Conservation (phyloP, 176 grass and related monocot genomes). For the Avena eriantha region DNA sequence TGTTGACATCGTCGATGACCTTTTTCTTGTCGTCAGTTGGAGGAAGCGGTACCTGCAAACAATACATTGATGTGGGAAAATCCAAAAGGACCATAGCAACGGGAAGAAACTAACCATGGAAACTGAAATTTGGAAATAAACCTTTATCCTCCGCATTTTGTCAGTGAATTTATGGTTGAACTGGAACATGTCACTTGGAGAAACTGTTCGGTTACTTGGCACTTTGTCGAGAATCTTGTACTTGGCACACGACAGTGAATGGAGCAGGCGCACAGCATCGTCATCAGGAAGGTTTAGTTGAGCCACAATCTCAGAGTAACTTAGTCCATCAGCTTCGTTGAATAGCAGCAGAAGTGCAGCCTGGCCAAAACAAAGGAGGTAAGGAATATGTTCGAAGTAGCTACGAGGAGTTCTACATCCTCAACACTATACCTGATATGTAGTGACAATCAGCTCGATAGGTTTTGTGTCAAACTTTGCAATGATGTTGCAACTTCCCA, state of each 20-base stretch:
- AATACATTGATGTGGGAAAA: background rate
- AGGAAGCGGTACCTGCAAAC: conserved; percentile 61
- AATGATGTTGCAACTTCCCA: conserved; percentile 55
- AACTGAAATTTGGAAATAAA: background rate
- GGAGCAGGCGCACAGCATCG: conserved; percentile 58
- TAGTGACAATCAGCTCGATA: conserved; percentile 56
- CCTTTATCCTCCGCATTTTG: conserved; percentile 79
- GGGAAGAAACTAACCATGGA: background rate
- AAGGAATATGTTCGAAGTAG: background rate
- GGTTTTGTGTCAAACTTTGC: conserved; percentile 54
- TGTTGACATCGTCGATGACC: conserved; percentile 72
- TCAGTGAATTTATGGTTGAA: conserved; percentile 62
- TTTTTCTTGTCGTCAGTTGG: conserved; percentile 75
- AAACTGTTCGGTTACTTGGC: conserved; percentile 55
- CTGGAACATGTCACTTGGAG: conserved; percentile 51
- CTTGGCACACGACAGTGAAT: conserved; percentile 63
- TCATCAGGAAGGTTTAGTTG: conserved; percentile 56
- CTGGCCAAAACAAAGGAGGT: conserved; percentile 19
- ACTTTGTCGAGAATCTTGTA: conserved; percentile 65
- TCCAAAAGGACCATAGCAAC: background rate
- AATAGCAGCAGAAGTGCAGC: conserved; percentile 57
- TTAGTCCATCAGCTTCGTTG: conserved; percentile 42
- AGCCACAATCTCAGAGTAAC: conserved; percentile 58
- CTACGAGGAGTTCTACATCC: background rate
- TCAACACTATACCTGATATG: conserved; percentile 58